phyloP scores from a whole-genome alignment of 768 basidiomycete genomes.

The Trametes coccinea region DNA sequence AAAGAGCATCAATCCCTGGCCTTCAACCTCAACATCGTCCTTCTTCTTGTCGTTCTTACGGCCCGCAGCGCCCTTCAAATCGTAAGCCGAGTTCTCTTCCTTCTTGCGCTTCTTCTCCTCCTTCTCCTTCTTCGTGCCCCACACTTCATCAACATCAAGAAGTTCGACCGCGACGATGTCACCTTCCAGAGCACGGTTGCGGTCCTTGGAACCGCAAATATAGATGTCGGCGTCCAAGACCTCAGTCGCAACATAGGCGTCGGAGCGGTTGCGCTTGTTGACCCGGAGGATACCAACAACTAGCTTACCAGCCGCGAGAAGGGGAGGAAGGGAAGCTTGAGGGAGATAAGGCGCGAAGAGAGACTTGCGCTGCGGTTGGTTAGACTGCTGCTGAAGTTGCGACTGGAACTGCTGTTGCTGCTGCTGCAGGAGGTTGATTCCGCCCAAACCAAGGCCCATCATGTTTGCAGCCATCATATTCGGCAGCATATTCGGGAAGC shows the following conservation, averaged over 20 bases:
- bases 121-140: conserved; percentile 99
- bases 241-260: conserved; percentile 98
- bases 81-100: conserved; percentile 97
- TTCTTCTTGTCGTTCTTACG: conserved; percentile 99
- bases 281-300: conserved; percentile 97
- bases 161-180: conserved; percentile 98
- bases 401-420: conserved; percentile 95
- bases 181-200: conserved; percentile 96
- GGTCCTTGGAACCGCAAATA: conserved; percentile 97
- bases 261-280: conserved; percentile 97
- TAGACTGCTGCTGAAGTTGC: conserved; percentile 90
- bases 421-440: conserved; percentile 85
- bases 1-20: conserved; percentile 93
- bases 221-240: conserved; percentile 99
- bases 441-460: conserved; percentile 85
- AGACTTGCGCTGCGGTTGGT: conserved; percentile 94
- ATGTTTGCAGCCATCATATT: conserved; percentile 97
- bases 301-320: conserved; percentile 94
- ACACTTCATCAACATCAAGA: conserved; percentile 96
- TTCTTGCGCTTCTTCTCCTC: conserved; percentile 99
- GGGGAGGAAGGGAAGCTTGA: conserved; percentile 94
- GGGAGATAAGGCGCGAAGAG: conserved; percentile 98
- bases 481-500: conserved; percentile 97
- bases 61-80: conserved; percentile 68
- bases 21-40: conserved; percentile 99